phyloP scores from a whole-genome alignment of 148 eudicot genomes.

The Mesembryanthemum crystallinum region DNA sequence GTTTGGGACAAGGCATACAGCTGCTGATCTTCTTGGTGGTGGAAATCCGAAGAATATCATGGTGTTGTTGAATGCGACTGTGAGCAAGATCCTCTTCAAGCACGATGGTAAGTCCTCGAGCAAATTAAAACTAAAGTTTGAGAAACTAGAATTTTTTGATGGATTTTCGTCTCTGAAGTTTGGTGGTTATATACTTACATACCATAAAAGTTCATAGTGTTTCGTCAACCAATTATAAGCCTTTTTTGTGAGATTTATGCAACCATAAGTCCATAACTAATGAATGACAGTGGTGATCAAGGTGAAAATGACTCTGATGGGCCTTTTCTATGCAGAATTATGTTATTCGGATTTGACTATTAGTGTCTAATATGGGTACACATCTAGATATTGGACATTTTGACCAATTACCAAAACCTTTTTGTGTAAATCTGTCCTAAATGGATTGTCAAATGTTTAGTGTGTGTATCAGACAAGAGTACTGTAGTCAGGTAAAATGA shows the following conservation, averaged over 20 bases:
- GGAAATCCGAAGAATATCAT: slow-evolving; percentile 31
- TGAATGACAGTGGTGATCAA: neutral
- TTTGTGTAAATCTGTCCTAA: too few species aligned
- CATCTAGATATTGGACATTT: too few species aligned
- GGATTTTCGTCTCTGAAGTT: too few species aligned
- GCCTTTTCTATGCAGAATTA: neutral
- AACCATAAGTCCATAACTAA: neutral
- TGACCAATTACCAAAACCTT: too few species aligned
- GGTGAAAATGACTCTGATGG: neutral
- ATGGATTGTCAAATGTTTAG: too few species aligned
- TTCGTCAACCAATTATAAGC: neutral
- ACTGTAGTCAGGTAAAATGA: too few species aligned
- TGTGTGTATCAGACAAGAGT: neutral
- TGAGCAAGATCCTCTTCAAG: slow-evolving; percentile 30
- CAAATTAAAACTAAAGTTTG: neutral
- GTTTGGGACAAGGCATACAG: slow-evolving; percentile 36
- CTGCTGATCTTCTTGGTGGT: slow-evolving; percentile 40
- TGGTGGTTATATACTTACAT: neutral
- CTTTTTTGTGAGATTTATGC: neutral
- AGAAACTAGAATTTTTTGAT: too few species aligned
- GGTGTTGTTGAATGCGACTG: slow-evolving; percentile 37
- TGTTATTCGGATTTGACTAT: too few species aligned
- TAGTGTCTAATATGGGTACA: too few species aligned
- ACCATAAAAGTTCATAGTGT: neutral
- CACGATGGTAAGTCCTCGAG: slow-evolving; percentile 28